Evolutionary conservation across 2,329 filamentous ascomycete genomes (phyloP).

Genomic region (Talaromyces sp.): DNA sequence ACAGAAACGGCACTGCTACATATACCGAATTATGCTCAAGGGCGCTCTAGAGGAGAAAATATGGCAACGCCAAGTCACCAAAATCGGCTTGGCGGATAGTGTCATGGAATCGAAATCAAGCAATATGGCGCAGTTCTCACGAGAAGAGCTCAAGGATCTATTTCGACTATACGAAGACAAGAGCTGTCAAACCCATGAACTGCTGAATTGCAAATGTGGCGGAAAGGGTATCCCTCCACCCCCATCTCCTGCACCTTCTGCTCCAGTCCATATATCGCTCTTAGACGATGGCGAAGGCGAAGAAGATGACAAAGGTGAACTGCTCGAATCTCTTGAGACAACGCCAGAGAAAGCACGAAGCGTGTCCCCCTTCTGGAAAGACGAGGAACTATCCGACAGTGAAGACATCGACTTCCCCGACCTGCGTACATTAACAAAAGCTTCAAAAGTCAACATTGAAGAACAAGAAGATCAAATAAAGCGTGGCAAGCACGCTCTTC

Average conservation of each 20-base stretch:
- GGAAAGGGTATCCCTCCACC: constrained; percentile 46
- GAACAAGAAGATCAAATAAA: constrained; percentile 32
- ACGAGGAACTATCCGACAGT: constrained; percentile 4
- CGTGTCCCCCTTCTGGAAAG: constrained; percentile 13
- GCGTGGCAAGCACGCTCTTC: constrained; percentile 20
- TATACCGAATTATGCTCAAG: constrained; percentile 66
- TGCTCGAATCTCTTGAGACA: neutral
- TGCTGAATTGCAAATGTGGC: constrained; percentile 61
- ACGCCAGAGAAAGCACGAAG: neutral
- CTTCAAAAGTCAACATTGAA: constrained; percentile 39
- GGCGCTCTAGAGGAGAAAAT: constrained; percentile 72
- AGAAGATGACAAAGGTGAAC: constrained; percentile 9
- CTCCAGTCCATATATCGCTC: constrained; percentile 5
- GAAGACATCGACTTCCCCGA: constrained; percentile 28
- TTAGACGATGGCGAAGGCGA: constrained; percentile 24
- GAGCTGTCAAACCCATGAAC: constrained; percentile 64
- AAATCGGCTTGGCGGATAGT: constrained; percentile 66
- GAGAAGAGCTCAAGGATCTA: constrained; percentile 63
- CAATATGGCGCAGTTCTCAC: constrained; percentile 58
- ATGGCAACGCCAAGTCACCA: constrained; percentile 69
- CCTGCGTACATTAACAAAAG: constrained; percentile 36
- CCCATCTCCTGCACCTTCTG: neutral
- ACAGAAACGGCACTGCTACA: constrained; percentile 64
- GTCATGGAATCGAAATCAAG: constrained; percentile 64
- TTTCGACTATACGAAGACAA: constrained; percentile 62